Evolutionary conservation across 108 stramenopile species (phyloP), one percentile per base, ranked within the genome.

Genomic region (Skeletonema tropicum): DNA sequence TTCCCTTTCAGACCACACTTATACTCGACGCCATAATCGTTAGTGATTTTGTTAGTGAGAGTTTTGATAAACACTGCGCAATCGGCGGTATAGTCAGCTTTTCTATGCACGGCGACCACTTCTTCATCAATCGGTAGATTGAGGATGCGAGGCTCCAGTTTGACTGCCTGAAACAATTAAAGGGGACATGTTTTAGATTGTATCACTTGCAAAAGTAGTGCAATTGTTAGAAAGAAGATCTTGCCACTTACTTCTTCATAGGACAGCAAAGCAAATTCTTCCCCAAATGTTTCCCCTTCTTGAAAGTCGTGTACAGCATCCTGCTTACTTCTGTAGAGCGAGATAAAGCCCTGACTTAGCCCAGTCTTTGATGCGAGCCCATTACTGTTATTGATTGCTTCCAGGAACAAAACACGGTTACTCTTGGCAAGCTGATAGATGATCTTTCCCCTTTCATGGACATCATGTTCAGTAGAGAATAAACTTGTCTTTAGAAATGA

Each of bases 391-490:
- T 82, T 39, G 17, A 82, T 46, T 45, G 70, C 64, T 42, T 66
- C 71, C 21, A 82, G 25, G 39, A 76, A 65, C 15, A 73, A 41
- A 8, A 62, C 11, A 55, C 77, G 71, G 30, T 83, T 83, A 4
- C 76, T 72, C 46, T 67, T 73, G 33, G 82, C 82, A 29, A 83
- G 59, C 64, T 83, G 64, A 19, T 72, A 25, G 11, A 83, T 83
- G 39, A 58, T 60, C n/a, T 30, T 42, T 4, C 72, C 82, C 6
- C 82, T 31, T 49, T 77, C 73, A 36, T 78, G 35, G 12, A 77
- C 82, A 55, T 83, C 77, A 11, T 78, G 31, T 39, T 63, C 64
- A 38, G 77, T 77, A 9, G 77, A 69, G 17, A 73, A 66, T 15
- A 83, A 12, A 38, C 65, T 74, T 17, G 64, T 83, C 6, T 48